Conservation (phyloP, 106 monocot species). For the Vanilla planifolia region DNA sequence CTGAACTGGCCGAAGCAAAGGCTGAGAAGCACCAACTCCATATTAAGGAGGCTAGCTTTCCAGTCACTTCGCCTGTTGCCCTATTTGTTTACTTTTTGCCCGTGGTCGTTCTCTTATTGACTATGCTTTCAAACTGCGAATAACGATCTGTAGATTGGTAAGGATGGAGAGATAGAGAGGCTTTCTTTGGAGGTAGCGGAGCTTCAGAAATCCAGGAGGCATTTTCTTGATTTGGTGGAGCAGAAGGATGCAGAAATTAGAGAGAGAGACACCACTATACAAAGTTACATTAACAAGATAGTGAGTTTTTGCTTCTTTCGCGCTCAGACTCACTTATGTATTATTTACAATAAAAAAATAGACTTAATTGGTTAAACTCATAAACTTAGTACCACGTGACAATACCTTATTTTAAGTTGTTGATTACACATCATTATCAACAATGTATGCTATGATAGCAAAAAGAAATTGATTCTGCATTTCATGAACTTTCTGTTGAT, state of each 20-base stretch:
- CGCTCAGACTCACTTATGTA: too few relatives aligned
- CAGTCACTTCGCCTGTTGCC: background rate
- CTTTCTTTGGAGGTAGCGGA: constrained; percentile 54
- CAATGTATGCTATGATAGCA: too few relatives aligned
- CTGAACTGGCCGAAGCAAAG: constrained; percentile 47
- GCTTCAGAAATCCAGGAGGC: constrained; percentile 71
- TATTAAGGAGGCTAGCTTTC: constrained; percentile 44
- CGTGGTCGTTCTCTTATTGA: background rate
- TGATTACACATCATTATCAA: too few relatives aligned
- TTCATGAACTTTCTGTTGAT: too few relatives aligned
- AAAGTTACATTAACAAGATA: constrained; percentile 80
- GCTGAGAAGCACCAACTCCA: constrained; percentile 71
- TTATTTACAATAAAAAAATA: too few relatives aligned
- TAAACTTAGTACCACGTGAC: too few relatives aligned
- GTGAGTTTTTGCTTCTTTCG: constrained; percentile 30
- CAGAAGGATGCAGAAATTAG: constrained; percentile 75
- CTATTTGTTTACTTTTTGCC: background rate
- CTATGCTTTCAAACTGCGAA: too few relatives aligned
- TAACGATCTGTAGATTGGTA: constrained; percentile 61
- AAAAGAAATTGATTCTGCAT: too few relatives aligned
- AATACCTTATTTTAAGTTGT: too few relatives aligned
- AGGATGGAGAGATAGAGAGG: constrained; percentile 89
- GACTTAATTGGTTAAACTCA: too few relatives aligned
- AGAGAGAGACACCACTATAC: constrained; percentile 77
- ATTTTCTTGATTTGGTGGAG: constrained; percentile 61